Percentiles rank a stretch among this genome's conserved stretches.
Evolutionary conservation across 2,329 filamentous ascomycete species (phyloP).

Genomic region (Myriangium duriaei): DNA sequence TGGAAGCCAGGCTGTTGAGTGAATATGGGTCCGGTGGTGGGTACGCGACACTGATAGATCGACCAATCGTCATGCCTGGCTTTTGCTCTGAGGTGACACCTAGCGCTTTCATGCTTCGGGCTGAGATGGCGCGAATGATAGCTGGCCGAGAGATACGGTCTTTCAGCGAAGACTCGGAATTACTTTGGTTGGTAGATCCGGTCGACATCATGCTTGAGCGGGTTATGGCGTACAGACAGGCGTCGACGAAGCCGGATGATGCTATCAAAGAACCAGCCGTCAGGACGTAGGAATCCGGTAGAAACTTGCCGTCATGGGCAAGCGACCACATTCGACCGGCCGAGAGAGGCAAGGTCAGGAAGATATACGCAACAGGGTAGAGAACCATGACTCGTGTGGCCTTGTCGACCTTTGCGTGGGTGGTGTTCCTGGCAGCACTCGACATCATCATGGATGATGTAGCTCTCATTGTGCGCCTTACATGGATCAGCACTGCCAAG

Average conservation of each 20-base stretch:
- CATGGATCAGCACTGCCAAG: conserved; percentile 20
- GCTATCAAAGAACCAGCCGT: conserved; percentile 44
- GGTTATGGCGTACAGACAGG: conserved; percentile 45
- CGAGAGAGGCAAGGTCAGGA: conserved; percentile 56
- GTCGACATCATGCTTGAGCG: conserved; percentile 41
- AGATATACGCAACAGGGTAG: conserved; percentile 56
- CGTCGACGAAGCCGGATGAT: conserved; percentile 47
- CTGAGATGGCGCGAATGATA: not conserved
- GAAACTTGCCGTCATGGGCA: conserved; percentile 31
- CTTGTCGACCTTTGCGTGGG: conserved; percentile 19
- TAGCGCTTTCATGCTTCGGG: not conserved
- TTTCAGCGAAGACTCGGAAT: not conserved
- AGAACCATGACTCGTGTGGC: conserved; percentile 48
- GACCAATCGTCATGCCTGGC: not conserved
- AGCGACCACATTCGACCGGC: conserved; percentile 52
- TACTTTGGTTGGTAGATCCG: conserved; percentile 16
- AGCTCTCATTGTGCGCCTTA: conserved; percentile 15
- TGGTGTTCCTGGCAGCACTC: conserved; percentile 7
- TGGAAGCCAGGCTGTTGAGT: not conserved
- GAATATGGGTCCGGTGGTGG: not conserved
- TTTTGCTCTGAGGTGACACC: not conserved
- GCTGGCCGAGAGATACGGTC: not conserved
- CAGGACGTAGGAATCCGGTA: conserved; percentile 33
- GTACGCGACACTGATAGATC: not conserved
- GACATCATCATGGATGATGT: conserved; percentile 10